Percentiles rank a stretch among this genome's conserved stretches.
phyloP scores from a whole-genome alignment of 768 basidiomycete genomes.

The Russula brevipes region DNA sequence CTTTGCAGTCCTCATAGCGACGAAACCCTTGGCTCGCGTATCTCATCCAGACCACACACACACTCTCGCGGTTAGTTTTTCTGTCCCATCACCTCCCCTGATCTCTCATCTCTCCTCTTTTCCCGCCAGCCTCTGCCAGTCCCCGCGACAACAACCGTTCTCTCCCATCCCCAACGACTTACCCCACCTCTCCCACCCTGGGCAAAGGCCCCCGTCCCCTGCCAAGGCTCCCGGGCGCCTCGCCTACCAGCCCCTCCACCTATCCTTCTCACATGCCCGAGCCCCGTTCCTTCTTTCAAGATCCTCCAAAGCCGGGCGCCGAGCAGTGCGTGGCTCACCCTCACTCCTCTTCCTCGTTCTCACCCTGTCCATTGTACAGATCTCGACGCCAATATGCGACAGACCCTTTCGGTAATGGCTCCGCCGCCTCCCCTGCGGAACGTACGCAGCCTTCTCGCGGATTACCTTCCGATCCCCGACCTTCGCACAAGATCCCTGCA shows the following conservation, averaged over 20 bases:
- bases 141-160: slow-evolving; percentile 21
- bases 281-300: slow-evolving; percentile 11
- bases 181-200: slow-evolving; percentile 21
- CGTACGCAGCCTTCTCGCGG: slow-evolving; percentile 9
- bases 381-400: slow-evolving; percentile 11
- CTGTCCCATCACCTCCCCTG: neutral
- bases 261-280: slow-evolving; percentile 25
- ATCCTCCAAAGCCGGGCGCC: slow-evolving; percentile 5
- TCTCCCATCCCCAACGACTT: slow-evolving; percentile 19
- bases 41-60: slow-evolving; percentile 3
- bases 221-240: slow-evolving; percentile 21
- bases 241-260: slow-evolving; percentile 9
- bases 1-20: slow-evolving; percentile 25
- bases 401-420: slow-evolving; percentile 11
- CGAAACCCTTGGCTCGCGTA: slow-evolving; percentile 13
- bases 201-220: slow-evolving; percentile 23
- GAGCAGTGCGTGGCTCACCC: slow-evolving; percentile 18
- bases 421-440: slow-evolving; percentile 1
- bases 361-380: neutral
- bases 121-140: slow-evolving; percentile 9
- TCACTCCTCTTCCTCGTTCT: neutral
- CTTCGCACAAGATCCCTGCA: neutral
- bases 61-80: slow-evolving; percentile 7
- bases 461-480: slow-evolving; percentile 22
- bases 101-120: neutral